Percentiles rank a stretch among this genome's conserved stretches.
phyloP scores from a whole-genome alignment of 305 asterid species.

The Andrographis paniculata region DNA sequence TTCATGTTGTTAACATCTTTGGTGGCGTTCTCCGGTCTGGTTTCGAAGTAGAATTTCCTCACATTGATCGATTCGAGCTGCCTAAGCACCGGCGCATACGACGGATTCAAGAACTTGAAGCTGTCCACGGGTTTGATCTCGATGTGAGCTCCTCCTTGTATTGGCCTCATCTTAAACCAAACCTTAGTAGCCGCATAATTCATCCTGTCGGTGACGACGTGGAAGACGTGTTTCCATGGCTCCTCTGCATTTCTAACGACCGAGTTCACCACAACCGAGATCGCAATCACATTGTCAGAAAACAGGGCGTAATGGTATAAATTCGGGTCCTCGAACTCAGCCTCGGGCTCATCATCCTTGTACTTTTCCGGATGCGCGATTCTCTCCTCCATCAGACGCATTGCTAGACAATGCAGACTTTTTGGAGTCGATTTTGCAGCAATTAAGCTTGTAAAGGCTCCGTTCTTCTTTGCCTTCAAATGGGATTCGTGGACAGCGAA shows the following conservation, averaged over 20 bases:
- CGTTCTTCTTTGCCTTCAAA: constrained; percentile 50
- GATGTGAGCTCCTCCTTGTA: constrained; percentile 39
- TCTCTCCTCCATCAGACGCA: constrained; percentile 57
- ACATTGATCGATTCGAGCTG: constrained; percentile 31
- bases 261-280: constrained; percentile 46
- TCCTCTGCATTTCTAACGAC: constrained; percentile 46
- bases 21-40: constrained; percentile 32
- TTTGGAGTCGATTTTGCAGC: constrained; percentile 56
- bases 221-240: constrained; percentile 54
- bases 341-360: constrained; percentile 38
- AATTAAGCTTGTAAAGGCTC: constrained; percentile 40
- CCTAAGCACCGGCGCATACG: constrained; percentile 38
- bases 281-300: constrained; percentile 48
- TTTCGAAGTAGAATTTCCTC: constrained; percentile 36
- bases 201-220: constrained; percentile 44
- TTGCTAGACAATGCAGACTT: constrained; percentile 52
- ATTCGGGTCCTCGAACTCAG: constrained; percentile 46
- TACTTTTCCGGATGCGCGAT: constrained; percentile 52
- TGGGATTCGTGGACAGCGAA: constrained; percentile 47
- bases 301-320: constrained; percentile 48
- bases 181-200: constrained; percentile 47
- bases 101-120: constrained; percentile 38
- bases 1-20: constrained; percentile 35
- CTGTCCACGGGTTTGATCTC: constrained; percentile 38
- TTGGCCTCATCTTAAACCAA: constrained; percentile 53